Evolutionary conservation across 2,329 filamentous ascomycete genomes (phyloP).

Genomic region (Fusarium sp.): DNA sequence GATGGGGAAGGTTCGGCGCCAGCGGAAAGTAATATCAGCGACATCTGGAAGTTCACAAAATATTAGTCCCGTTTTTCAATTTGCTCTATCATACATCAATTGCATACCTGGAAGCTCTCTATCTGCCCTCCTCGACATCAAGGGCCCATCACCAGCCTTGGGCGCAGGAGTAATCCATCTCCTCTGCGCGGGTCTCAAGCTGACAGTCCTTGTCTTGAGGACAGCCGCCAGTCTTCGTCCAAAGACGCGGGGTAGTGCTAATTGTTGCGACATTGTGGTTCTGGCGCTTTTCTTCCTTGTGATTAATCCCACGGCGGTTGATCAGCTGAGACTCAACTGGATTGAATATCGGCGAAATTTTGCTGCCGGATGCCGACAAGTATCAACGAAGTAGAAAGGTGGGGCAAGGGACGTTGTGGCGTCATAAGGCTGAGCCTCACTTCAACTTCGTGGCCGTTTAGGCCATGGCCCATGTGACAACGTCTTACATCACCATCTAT

Average conservation of each 20-base stretch:
- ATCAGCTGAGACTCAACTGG: constrained; percentile 45
- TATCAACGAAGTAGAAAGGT: constrained; percentile 9
- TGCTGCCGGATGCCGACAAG: constrained; percentile 42
- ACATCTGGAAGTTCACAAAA: constrained; percentile 53
- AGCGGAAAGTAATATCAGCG: constrained; percentile 65
- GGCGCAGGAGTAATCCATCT: constrained; percentile 68
- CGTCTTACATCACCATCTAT: constrained; percentile 17
- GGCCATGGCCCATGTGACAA: constrained; percentile 39
- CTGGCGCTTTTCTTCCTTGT: constrained; percentile 7
- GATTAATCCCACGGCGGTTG: constrained; percentile 5
- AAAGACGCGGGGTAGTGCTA: constrained; percentile 46
- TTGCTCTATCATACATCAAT: background rate
- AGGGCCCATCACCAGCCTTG: constrained; percentile 70
- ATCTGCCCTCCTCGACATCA: constrained; percentile 75
- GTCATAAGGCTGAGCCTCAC: constrained; percentile 49
- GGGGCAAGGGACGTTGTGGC: constrained; percentile 41
- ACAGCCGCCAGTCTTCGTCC: constrained; percentile 46
- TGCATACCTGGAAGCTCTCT: constrained; percentile 73
- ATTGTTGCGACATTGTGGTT: constrained; percentile 43
- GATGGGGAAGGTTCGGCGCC: constrained; percentile 81
- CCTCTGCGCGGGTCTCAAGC: constrained; percentile 53
- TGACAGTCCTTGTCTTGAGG: constrained; percentile 38
- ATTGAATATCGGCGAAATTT: constrained; percentile 47
- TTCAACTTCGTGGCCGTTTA: constrained; percentile 19
- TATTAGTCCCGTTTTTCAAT: constrained; percentile 9